A percentile compares a stretch with the other conserved stretches of the same genome.
These are phyloP conservation scores for Sporothrix inflata DNA, from an alignment of 2,329 filamentous ascomycete genomes.

Conservation along the genomic window DNA sequence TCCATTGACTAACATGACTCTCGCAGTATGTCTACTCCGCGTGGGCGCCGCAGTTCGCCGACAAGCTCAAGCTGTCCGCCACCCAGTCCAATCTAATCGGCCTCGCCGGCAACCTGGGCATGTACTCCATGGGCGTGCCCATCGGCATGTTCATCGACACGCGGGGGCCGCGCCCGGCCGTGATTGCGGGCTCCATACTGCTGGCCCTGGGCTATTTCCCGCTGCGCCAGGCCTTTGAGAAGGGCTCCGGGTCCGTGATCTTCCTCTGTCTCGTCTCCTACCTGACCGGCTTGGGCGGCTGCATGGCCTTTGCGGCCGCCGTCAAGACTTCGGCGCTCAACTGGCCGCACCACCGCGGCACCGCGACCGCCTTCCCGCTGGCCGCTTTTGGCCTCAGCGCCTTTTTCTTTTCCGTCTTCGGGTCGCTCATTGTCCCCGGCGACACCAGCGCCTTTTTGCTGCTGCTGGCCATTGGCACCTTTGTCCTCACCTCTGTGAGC, in stretches of 20 bases:
- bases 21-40: slow-evolving; percentile 95
- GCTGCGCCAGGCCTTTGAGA: slow-evolving; percentile 76
- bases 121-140: slow-evolving; percentile 90
- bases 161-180: slow-evolving; percentile 77
- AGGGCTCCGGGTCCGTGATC: slow-evolving; percentile 61
- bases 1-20: not conserved
- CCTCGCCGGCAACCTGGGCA: slow-evolving; percentile 82
- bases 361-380: slow-evolving; percentile 89
- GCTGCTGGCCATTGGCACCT: slow-evolving; percentile 79
- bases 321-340: slow-evolving; percentile 88
- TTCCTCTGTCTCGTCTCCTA: slow-evolving; percentile 81
- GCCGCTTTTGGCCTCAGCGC: slow-evolving; percentile 93
- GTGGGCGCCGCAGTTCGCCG: slow-evolving; percentile 94
- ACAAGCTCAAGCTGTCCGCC: slow-evolving; percentile 82
- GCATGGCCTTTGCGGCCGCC: slow-evolving; percentile 84
- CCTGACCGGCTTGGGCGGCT: slow-evolving; percentile 84
- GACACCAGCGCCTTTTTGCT: slow-evolving; percentile 81
- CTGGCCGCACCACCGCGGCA: slow-evolving; percentile 88
- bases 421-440: slow-evolving; percentile 76
- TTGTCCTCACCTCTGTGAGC: slow-evolving; percentile 71
- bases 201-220: slow-evolving; percentile 84
- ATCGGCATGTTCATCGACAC: slow-evolving; percentile 85
- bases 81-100: slow-evolving; percentile 92
- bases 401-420: slow-evolving; percentile 89
- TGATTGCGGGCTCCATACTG: slow-evolving; percentile 72